These are phyloP conservation scores for Scedosporium aurantiacum DNA, from an alignment of 2,329 filamentous ascomycete species.

Conservation along the genomic window DNA sequence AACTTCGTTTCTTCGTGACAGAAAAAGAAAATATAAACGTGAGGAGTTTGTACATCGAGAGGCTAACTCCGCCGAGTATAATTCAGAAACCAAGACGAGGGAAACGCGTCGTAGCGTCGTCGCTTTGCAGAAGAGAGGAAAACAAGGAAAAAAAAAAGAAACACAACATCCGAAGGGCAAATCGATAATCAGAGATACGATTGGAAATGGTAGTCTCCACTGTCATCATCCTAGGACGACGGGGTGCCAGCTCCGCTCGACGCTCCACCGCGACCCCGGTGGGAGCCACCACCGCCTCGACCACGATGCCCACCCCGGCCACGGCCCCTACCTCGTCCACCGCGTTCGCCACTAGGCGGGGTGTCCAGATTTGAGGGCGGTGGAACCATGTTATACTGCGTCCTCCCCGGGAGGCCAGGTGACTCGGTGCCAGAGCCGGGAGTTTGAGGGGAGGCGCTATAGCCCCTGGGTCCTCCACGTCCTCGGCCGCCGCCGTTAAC, in stretches of 20 bases:
- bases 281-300: slow-evolving; percentile 21
- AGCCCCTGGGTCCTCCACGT: slow-evolving; percentile 15
- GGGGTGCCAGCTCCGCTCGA: slow-evolving; percentile 10
- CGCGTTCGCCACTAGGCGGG: slow-evolving; percentile 14
- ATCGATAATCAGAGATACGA: not conserved
- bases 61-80: not conserved
- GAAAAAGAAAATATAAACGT: slow-evolving; percentile 5
- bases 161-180: too few relatives aligned
- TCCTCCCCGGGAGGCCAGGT: slow-evolving; percentile 6
- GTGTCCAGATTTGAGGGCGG: slow-evolving; percentile 48
- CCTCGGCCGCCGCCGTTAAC: slow-evolving; percentile 13
- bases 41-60: not conserved
- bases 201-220: not conserved
- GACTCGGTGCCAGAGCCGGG: slow-evolving; percentile 14
- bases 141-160: too few relatives aligned
- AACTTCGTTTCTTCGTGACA: not conserved
- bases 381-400: slow-evolving; percentile 42
- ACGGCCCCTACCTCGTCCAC: slow-evolving; percentile 26
- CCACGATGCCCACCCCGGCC: slow-evolving; percentile 28
- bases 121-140: not conserved
- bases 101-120: not conserved
- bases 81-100: not conserved
- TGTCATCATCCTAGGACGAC: slow-evolving; percentile 6
- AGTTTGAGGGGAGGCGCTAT: slow-evolving; percentile 7
- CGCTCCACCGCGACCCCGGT: slow-evolving; percentile 23